These are phyloP conservation scores for Candida bentonensis DNA, from an alignment of 805 yeast genomes.

Conservation along the genomic window DNA sequence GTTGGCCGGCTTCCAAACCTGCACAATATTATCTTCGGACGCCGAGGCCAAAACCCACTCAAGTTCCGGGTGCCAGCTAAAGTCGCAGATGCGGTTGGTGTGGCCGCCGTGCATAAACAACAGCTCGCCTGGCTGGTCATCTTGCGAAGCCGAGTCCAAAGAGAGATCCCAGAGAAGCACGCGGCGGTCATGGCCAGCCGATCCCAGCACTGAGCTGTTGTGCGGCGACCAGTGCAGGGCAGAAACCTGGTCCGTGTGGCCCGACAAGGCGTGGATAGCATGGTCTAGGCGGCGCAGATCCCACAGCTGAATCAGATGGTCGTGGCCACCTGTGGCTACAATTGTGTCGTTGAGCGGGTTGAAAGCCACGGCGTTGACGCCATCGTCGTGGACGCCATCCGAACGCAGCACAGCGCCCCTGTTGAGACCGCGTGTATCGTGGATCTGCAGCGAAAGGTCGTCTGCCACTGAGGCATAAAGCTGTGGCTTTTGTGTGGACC, in stretches of 20 bases:
- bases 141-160: constrained; percentile 37
- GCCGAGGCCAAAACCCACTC: constrained; percentile 48
- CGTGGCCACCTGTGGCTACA: constrained; percentile 68
- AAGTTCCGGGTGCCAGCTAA: constrained; percentile 51
- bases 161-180: constrained; percentile 64
- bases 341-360: constrained; percentile 40
- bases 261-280: constrained; percentile 52
- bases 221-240: constrained; percentile 41
- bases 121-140: constrained; percentile 58
- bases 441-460: constrained; percentile 46
- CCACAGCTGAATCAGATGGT: constrained; percentile 57
- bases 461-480: constrained; percentile 60
- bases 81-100: constrained; percentile 50
- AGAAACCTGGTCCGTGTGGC: constrained; percentile 45
- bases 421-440: constrained; percentile 39
- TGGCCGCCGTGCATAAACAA: constrained; percentile 81
- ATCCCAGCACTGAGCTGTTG: constrained; percentile 38
- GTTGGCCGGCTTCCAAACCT: constrained; percentile 60
- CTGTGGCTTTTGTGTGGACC: constrained; percentile 30
- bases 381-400: constrained; percentile 40
- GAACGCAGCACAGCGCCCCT: background rate
- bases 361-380: constrained; percentile 57
- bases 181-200: constrained; percentile 53
- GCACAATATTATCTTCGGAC: constrained; percentile 63
- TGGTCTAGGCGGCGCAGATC: constrained; percentile 50